Evolutionary conservation across 176 grass and related monocot genomes (phyloP), one percentile per base, ranked within the genome.

Genomic region (Hordeum marinum): DNA sequence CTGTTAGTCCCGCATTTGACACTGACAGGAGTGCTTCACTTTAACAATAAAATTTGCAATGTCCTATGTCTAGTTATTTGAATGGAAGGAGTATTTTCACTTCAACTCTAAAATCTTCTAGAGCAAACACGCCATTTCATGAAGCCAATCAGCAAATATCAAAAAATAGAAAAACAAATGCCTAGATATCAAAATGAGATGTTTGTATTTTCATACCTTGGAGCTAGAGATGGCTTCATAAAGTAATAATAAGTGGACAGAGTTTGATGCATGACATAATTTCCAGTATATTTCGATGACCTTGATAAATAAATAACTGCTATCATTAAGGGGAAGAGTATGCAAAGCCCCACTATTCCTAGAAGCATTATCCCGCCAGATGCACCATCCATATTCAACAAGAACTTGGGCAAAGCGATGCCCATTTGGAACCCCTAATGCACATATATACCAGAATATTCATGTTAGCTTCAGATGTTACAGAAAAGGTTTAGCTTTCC

Each of bases 301-400:
- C 96, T 96, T 85, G 96, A 99, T 79, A 99, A 87, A 89, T 99
- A 99, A 84, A 99, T 99, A 94, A 99, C 96, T 60, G 96, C 91
- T 87, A 99, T 94, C 91, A 99, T 88, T 60, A 99, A 89, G 23
- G 96, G 96, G 45, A 99, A 85, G 27, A 99, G 88, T 82, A 99
- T 96, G 85, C 94, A 96, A 86, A 99, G 84, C 75, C 96, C 94
- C 11, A 99, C 96, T 79, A 99, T 96, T 72, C 94, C 94, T 48
- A 99, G 84, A 80, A 99, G 90, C 81, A 99, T 83, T 91, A 99
- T 81, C 58, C 96, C 96, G 3, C 96, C 96, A 82, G 96, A 96
- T 86, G 96, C 91, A 55, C 96, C 96, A 87, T 99, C 96, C 83
- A 96, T 94, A 73, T 92, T 96, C 9, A 99, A 72, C 78, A 99